Percentiles rank a stretch among this genome's conserved stretches.
phyloP scores from a whole-genome alignment of 495 filamentous ascomycete species.

The Aeminium ludgeri region DNA sequence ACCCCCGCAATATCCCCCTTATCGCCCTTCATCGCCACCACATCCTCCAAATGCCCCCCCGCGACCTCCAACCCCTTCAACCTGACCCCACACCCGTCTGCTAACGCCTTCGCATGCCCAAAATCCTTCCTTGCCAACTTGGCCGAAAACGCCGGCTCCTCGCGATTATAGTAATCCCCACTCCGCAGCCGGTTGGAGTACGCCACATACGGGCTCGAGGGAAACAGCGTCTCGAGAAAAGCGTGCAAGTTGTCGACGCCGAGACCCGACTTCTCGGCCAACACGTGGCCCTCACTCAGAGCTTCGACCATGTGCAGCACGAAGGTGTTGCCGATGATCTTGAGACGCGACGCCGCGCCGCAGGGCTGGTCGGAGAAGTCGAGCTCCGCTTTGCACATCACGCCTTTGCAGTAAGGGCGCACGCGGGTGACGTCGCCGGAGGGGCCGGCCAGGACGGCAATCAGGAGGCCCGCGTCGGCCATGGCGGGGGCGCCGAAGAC shows the following conservation, averaged over 20 bases:
- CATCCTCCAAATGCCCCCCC: conserved; percentile 47
- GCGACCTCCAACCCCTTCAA: conserved; percentile 50
- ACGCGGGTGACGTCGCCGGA: conserved; percentile 42
- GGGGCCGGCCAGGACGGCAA: conserved; percentile 62
- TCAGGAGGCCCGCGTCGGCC: conserved; percentile 57
- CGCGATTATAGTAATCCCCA: conserved; percentile 55
- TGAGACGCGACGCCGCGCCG: conserved; percentile 46
- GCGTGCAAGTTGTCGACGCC: conserved; percentile 51
- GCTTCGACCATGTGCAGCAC: conserved; percentile 68
- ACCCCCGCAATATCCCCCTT: conserved; percentile 73
- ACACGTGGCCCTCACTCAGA: conserved; percentile 54
- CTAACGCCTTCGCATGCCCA: conserved; percentile 53
- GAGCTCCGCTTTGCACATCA: conserved; percentile 55
- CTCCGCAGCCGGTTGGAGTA: conserved; percentile 58
- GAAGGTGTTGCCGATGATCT: conserved; percentile 77
- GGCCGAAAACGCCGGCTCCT: conserved; percentile 72
- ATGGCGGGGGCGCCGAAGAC: conserved; percentile 70
- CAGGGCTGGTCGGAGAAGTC: conserved; percentile 47
- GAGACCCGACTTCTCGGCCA: conserved; percentile 68
- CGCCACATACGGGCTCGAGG: conserved; percentile 40
- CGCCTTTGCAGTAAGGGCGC: conserved; percentile 59
- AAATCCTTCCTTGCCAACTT: conserved; percentile 78
- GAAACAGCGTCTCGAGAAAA: conserved; percentile 49
- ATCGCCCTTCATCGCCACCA: conserved; percentile 55
- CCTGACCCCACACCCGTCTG: conserved; percentile 40